phyloP scores from a whole-genome alignment of 257 asterid genomes.

The Capsicum rhomboideum region DNA sequence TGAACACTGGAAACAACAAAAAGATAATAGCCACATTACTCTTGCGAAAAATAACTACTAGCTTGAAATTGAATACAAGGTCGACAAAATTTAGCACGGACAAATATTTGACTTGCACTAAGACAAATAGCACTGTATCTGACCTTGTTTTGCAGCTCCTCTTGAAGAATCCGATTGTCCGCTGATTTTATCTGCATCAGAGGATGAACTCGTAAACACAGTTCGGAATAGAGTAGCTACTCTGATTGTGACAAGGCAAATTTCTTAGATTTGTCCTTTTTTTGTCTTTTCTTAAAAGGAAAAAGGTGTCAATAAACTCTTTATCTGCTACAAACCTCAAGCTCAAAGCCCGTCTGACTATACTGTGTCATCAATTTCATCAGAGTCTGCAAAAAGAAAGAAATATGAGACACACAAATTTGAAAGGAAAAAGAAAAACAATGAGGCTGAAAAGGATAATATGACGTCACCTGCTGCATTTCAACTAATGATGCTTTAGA shows the following conservation, averaged over 20 bases:
- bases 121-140: background rate
- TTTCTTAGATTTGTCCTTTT: background rate
- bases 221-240: background rate
- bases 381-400: constrained; percentile 50
- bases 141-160: constrained; percentile 88
- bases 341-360: constrained; percentile 84
- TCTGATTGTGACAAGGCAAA: background rate
- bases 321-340: constrained; percentile 53
- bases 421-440: background rate
- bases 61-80: background rate
- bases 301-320: background rate
- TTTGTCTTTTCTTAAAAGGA: background rate
- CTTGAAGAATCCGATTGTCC: constrained; percentile 88
- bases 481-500: constrained; percentile 79
- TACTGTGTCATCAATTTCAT: constrained; percentile 77
- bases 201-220: constrained; percentile 23
- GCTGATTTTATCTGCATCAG: constrained; percentile 80
- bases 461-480: constrained; percentile 77
- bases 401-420: background rate
- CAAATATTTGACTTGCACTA: background rate
- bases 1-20: constrained; percentile 38
- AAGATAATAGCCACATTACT: constrained; percentile 12
- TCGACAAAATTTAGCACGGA: background rate
- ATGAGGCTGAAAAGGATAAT: constrained; percentile 1
- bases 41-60: background rate